Conservation (phyloP, 345 rosid species). For the Salix udensis region DNA sequence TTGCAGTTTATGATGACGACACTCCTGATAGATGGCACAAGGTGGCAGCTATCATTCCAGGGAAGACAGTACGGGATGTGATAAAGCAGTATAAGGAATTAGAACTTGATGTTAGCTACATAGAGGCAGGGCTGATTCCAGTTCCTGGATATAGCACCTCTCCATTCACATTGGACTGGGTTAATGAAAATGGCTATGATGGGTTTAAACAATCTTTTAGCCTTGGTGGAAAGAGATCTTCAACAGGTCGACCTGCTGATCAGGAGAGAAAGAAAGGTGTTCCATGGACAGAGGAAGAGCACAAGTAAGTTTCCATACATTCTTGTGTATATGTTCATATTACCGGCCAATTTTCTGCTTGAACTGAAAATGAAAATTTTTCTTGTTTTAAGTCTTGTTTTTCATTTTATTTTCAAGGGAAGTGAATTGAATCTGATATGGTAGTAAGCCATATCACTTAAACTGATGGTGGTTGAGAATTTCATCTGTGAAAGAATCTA, state of each 20-base stretch:
- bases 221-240: slow-evolving; percentile 62
- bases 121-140: slow-evolving; percentile 37
- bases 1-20: slow-evolving; percentile 27
- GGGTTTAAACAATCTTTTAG: slow-evolving; percentile 50
- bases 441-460: neutral
- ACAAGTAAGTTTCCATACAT: slow-evolving; percentile 22
- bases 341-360: neutral
- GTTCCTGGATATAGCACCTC: slow-evolving; percentile 35
- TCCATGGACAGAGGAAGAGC: slow-evolving; percentile 39
- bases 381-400: neutral
- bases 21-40: slow-evolving; percentile 30
- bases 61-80: slow-evolving; percentile 33
- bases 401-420: neutral
- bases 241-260: slow-evolving; percentile 39
- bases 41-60: slow-evolving; percentile 37
- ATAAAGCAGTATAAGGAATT: slow-evolving; percentile 27
- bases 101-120: slow-evolving; percentile 27
- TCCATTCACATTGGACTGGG: slow-evolving; percentile 58
- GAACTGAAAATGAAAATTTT: neutral
- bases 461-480: slow-evolving; percentile 2
- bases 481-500: slow-evolving; percentile 3
- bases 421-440: neutral
- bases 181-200: slow-evolving; percentile 33
- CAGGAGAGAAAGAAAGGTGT: slow-evolving; percentile 35
- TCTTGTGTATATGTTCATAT: neutral